phyloP scores from a whole-genome alignment of 768 basidiomycete species.

The Megacollybia marginata region DNA sequence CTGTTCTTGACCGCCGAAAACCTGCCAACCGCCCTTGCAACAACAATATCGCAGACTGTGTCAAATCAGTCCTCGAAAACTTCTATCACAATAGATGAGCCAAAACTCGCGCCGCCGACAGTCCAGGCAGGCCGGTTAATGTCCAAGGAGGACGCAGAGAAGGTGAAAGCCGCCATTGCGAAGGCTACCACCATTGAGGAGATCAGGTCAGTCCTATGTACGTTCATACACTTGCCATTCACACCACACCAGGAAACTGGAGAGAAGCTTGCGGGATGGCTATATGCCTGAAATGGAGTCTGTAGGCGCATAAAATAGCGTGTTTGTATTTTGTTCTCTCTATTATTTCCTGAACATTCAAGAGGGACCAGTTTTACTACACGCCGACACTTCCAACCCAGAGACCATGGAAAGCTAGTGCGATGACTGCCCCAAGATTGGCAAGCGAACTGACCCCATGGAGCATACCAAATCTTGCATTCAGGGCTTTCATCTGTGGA shows the following conservation, averaged over 20 bases:
- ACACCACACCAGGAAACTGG: constrained; percentile 36
- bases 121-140: constrained; percentile 80
- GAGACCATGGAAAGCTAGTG: constrained; percentile 60
- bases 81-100: constrained; percentile 68
- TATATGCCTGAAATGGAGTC: constrained; percentile 74
- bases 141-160: constrained; percentile 87
- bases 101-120: constrained; percentile 45
- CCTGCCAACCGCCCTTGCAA: constrained; percentile 73
- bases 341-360: not conserved
- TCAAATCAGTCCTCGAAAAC: constrained; percentile 60
- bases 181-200: constrained; percentile 90
- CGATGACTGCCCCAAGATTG: constrained; percentile 55
- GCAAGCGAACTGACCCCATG: constrained; percentile 66
- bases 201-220: constrained; percentile 34
- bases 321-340: not conserved
- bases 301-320: constrained; percentile 56
- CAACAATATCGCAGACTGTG: constrained; percentile 66
- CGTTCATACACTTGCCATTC: no score
- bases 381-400: constrained; percentile 59
- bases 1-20: constrained; percentile 79
- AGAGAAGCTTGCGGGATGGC: constrained; percentile 78
- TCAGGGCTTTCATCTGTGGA: constrained; percentile 59
- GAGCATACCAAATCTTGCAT: constrained; percentile 54
- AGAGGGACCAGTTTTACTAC: not conserved
- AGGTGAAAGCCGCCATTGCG: constrained; percentile 80